Base-by-base conservation (phyloP, 129 eudicot genomes). In the Glebionis coronaria region DNA sequence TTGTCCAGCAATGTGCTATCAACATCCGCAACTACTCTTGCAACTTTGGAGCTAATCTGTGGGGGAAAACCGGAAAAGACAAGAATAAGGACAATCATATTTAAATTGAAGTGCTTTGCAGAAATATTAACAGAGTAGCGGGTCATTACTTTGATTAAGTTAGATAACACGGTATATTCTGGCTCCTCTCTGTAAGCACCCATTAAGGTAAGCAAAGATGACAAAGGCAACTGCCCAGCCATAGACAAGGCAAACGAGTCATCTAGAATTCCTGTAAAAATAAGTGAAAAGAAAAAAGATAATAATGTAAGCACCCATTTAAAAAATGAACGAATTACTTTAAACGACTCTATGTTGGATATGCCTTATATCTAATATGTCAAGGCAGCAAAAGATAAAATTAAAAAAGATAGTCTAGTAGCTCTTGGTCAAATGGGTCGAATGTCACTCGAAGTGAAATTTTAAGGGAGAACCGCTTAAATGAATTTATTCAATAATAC, bases 21-120 rank as follows among this genome's bases (percentile, higher is more conserved):
- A 79, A 91, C 95, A 87, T 90, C 99, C 73, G 95, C 99, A 23
- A 82, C 90, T 63, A 94, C 82, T 56, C 82, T 81, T 55, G 82
- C 80, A 65, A 89, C 90, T 80, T 79, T 87, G 68, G 63, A 83
- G 75, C 93, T 80, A 69, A 94, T 70, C 99, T 94, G 87, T 74
- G 49, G 61, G 58, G 45, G 61, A 27, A n/a, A n/a, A n/a, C n/a
- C n/a, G n/a, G n/a, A n/a, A 59, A 63, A 63, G 50, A 44, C 15
- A 69, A 68, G 46, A 21, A 25, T 16, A 67, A 65, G 53, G 31
- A 71, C 28, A 8, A 69, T 29, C 42, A 52, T 31, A 12, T 71
- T 35, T 35, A 35, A 35, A 35, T 35, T 40, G 40, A 69, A 69
- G 72, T 20, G 47, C 35, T 69, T 61, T 47, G 18, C 9, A 52